Evolutionary conservation across 1,284 basidiomycete genomes (phyloP), one percentile per base, ranked within the genome.

Genomic region (Vanrija humicola): DNA sequence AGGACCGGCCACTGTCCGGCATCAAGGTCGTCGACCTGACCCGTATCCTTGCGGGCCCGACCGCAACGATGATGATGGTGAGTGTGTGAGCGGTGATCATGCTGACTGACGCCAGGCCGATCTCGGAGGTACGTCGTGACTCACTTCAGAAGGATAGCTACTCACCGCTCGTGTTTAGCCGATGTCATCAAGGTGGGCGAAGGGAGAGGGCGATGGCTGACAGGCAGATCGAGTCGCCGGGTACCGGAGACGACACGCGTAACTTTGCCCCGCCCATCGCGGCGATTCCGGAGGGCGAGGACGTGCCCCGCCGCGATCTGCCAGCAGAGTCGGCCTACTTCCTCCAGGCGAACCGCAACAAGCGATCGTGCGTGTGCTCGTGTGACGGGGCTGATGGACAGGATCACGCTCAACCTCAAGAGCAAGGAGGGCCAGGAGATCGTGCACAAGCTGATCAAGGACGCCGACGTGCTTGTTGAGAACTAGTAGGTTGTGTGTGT

Each of bases 261-360:
- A 82, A 85, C 45, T 94, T 88, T 90, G 77, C 79, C 47, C 90
- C 90, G 3, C 90, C 90, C 3, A 82, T 83, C 7, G 89, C 90
- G 3, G 85, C 87, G 21, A 66, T 84, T 18, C 67, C 66, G 8
- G 23, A 46, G 10, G 50, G 52, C 12, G 54, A 29, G 1, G 46
- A 52, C 12, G 80, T 81, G 38, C 83, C 84, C 1, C 60, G 72
- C 28, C 61, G 72, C 23, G 82, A 91, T 67, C 80, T 92, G 0
- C 91, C 92, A 5, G 84, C 90, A 9, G 93, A 97, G 73, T 90
- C 89, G 3, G 90, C 94, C 0, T 98, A 98, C 75, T 98, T 96
- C 70, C 82, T 98, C 15, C 83, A 86, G 2, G 86, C 84, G 1
- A 98, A 98, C 73, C 81, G 94, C 50, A 92, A 91, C 78, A 95